Base-by-base conservation (phyloP, 306 rosid genomes). In the Inga laurina region DNA sequence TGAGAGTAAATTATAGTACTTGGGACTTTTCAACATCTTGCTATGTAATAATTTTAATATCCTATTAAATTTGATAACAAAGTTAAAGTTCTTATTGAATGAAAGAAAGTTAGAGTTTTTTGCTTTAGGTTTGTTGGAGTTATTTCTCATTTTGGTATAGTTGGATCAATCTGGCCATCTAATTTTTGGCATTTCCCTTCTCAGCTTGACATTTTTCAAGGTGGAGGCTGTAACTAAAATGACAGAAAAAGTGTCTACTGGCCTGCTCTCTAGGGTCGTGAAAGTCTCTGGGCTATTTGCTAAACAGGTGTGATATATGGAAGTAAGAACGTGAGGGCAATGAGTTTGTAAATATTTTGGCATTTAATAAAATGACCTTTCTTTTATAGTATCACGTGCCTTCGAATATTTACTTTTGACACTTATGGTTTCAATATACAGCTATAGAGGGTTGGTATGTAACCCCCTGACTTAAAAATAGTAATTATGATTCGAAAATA, bases 241-340 rank as follows among this genome's bases (percentile, higher is more conserved):
- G 96, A 89, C 98, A 14, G 90, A 94, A 86, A 96, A 94, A 89
- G 99, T 94, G 68, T 97, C 99, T 22, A 86, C 21, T 27, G 94
- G 98, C 24, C 90, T 96, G 64, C 99, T 96, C 49, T 96, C 97
- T 71, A 98, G 99, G 77, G 97, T 92, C 1, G 85, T 92, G 66
- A 92, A 86, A 77, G 97, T 95, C 67, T 88, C 98, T 72, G 98
- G 97, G 71, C 81, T 91, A 72, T 93, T 93, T 72, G 89, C 99
- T 51, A 85, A 27, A 27, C 27, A 27, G 27, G 27, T 27, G 27
- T 27, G 27, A 27, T 27, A 27, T 27, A 1, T 27, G 27, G 27
- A 27, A 27, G 27, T 27, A 27, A 27, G 27, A 27, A 27, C 27
- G 27, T 27, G 27, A 27, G 27, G 27, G 27, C 27, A 27, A 27